Evolutionary conservation across 1,284 basidiomycete genomes (phyloP).

Genomic region (Paramarasmius palmivorus): DNA sequence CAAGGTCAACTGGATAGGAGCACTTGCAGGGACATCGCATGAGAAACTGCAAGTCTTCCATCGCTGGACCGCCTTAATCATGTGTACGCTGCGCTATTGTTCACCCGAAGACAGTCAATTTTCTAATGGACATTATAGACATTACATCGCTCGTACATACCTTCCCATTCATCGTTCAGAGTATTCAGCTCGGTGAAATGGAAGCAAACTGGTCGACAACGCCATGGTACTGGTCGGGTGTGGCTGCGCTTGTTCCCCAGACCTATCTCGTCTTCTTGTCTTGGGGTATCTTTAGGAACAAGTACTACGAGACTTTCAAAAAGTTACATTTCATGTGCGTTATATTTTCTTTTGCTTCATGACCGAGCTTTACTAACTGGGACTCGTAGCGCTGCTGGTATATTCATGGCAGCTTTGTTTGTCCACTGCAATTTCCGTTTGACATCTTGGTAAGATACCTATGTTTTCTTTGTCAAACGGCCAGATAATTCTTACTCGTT

Average conservation of each 20-base stretch:
- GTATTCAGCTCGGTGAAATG: constrained; percentile 25
- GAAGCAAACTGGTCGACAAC: constrained; percentile 18
- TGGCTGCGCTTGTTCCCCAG: constrained; percentile 38
- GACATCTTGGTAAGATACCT: constrained; percentile 26
- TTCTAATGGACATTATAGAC: too few relatives aligned
- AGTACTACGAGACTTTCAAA: constrained; percentile 42
- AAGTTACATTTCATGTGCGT: constrained; percentile 30
- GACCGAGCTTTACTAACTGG: too few relatives aligned
- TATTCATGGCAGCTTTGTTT: constrained; percentile 37
- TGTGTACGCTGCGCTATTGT: too few relatives aligned
- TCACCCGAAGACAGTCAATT: too few relatives aligned
- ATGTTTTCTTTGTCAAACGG: not conserved
- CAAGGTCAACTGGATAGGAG: constrained; percentile 39
- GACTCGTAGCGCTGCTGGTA: constrained; percentile 21
- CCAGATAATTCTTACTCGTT: not conserved
- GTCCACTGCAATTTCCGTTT: constrained; percentile 35
- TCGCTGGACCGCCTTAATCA: constrained; percentile 37
- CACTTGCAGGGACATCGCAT: constrained; percentile 42
- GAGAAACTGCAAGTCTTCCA: constrained; percentile 47
- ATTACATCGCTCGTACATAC: constrained; percentile 38
- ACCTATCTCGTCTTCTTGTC: constrained; percentile 31
- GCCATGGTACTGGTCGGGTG: constrained; percentile 35
- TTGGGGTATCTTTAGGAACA: constrained; percentile 33
- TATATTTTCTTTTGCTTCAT: not conserved
- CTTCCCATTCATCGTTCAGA: constrained; percentile 32